Conservation (phyloP, 352 stramenopile species). For the Phytophthora cactorum region DNA sequence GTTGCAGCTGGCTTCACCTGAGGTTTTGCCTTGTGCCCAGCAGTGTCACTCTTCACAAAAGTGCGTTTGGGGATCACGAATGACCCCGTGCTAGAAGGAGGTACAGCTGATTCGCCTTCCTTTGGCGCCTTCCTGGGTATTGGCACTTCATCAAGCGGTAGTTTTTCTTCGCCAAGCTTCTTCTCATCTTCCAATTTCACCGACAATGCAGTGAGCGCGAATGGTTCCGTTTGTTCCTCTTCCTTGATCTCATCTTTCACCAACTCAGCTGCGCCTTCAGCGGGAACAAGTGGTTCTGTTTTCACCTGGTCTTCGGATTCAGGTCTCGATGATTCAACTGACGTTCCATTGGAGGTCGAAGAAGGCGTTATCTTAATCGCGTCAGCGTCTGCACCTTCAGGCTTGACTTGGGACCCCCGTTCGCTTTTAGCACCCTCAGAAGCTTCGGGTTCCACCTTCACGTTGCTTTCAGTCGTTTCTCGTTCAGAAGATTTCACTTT, state of each 20-base stretch:
- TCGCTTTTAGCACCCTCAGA: neutral
- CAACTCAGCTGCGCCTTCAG: neutral
- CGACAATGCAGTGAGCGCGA: neutral
- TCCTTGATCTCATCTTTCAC: conserved; percentile 4
- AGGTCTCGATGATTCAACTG: neutral
- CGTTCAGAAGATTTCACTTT: neutral
- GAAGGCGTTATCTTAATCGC: neutral
- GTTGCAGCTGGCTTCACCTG: neutral
- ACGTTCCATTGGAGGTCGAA: neutral
- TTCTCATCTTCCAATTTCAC: conserved; percentile 18
- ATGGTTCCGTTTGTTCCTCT: neutral
- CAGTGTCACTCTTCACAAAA: conserved; percentile 12
- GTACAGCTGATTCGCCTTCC: neutral
- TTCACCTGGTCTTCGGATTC: neutral
- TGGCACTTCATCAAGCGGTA: conserved; percentile 18
- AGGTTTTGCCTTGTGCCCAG: neutral
- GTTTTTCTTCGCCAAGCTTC: conserved; percentile 7
- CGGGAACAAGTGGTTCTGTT: neutral
- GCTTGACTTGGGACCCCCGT: neutral
- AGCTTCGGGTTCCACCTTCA: neutral
- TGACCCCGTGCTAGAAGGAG: conserved; percentile 4
- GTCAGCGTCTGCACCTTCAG: conserved; percentile 1
- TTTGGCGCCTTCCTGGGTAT: conserved; percentile 26
- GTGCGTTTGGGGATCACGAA: conserved; percentile 42
- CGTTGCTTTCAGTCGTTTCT: neutral